These are phyloP conservation scores for Fusarium sambucinum DNA, from an alignment of 2,329 filamentous ascomycete genomes.

Conservation along the genomic window DNA sequence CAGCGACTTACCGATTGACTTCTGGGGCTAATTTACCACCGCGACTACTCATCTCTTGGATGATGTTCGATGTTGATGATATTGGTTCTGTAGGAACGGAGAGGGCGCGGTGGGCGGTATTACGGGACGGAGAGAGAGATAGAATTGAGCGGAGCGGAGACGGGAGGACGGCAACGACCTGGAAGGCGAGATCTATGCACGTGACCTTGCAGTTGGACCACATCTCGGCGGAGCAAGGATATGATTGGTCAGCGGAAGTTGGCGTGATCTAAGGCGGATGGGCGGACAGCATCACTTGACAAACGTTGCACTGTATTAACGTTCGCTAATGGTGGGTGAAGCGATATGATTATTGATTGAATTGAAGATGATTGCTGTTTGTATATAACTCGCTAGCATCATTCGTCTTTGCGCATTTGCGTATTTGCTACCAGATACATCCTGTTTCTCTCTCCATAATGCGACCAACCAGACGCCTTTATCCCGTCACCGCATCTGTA, in stretches of 20 bases:
- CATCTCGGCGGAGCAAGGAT: slow-evolving; percentile 7
- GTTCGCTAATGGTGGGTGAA: background rate
- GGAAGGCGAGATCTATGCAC: slow-evolving; percentile 45
- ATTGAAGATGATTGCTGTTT: background rate
- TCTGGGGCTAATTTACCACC: slow-evolving; percentile 97
- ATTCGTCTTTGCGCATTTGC: background rate
- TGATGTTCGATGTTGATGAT: slow-evolving; percentile 52
- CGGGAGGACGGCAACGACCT: slow-evolving; percentile 47
- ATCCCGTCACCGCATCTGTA: slow-evolving; percentile 17
- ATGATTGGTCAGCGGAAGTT: slow-evolving; percentile 32
- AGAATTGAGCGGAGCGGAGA: slow-evolving; percentile 50
- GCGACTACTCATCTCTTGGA: slow-evolving; percentile 94
- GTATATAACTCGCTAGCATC: background rate
- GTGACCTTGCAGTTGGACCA: slow-evolving; percentile 43
- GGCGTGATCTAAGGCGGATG: slow-evolving; percentile 38
- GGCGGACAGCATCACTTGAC: slow-evolving; percentile 39
- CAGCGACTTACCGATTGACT: slow-evolving; percentile 84
- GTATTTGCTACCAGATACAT: slow-evolving; percentile 3
- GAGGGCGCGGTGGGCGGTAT: slow-evolving; percentile 46
- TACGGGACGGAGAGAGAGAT: slow-evolving; percentile 44
- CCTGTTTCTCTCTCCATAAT: slow-evolving; percentile 29
- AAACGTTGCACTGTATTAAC: slow-evolving; percentile 5
- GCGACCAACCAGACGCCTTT: slow-evolving; percentile 28
- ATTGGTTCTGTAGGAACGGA: slow-evolving; percentile 49
- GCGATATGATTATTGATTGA: background rate